These are phyloP conservation scores for Penicillium corylophilum DNA, from an alignment of 2,329 filamentous ascomycete genomes.

Conservation along the genomic window DNA sequence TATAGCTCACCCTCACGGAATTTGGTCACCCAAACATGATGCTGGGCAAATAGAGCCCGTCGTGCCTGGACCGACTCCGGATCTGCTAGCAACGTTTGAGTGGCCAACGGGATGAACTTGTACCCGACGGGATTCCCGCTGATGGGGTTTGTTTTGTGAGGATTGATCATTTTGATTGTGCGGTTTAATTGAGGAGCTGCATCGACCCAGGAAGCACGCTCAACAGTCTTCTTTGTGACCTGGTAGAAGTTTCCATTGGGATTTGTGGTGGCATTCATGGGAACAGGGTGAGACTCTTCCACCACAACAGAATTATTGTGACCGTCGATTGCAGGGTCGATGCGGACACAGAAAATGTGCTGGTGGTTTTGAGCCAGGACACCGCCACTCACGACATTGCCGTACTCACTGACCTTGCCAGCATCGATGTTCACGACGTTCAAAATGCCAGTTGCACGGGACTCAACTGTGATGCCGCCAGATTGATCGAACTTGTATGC, in stretches of 20 bases:
- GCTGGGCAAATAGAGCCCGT: constrained; percentile 56
- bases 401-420: constrained; percentile 61
- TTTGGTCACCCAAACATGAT: constrained; percentile 56
- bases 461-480: constrained; percentile 62
- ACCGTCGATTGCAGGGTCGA: constrained; percentile 61
- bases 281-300: constrained; percentile 59
- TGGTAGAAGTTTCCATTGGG: constrained; percentile 55
- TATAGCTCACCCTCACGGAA: constrained; percentile 54
- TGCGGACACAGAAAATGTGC: constrained; percentile 69
- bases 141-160: constrained; percentile 52
- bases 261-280: constrained; percentile 52
- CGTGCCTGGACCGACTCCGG: constrained; percentile 51
- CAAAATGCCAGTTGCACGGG: constrained; percentile 67
- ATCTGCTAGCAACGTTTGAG: constrained; percentile 58
- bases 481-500: constrained; percentile 57
- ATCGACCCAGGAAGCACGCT: constrained; percentile 51
- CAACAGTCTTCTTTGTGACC: constrained; percentile 47
- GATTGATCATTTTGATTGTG: constrained; percentile 59
- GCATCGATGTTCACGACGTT: constrained; percentile 63
- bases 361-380: constrained; percentile 69
- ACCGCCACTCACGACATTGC: constrained; percentile 65
- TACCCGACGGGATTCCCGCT: constrained; percentile 56
- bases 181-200: constrained; percentile 45
- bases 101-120: constrained; percentile 56
- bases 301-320: constrained; percentile 55